Evolutionary conservation across 2,329 filamentous ascomycete genomes (phyloP).

Genomic region (Fusarium anguioides): DNA sequence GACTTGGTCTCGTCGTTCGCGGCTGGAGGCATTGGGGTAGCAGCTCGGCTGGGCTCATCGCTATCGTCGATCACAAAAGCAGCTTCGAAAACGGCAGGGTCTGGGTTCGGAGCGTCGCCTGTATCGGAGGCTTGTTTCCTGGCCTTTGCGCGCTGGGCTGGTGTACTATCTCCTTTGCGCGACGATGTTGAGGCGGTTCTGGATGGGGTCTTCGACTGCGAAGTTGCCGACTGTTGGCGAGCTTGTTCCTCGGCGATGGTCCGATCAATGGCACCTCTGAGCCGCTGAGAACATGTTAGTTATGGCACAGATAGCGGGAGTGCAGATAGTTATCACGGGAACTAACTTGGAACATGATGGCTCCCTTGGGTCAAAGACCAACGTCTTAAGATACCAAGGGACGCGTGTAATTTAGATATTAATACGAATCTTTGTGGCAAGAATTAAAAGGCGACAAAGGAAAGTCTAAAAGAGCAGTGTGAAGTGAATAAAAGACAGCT

Average conservation of each 20-base stretch:
- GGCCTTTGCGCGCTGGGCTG: constrained; percentile 49
- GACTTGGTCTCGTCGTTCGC: constrained; percentile 50
- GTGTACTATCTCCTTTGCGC: constrained; percentile 54
- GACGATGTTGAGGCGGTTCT: constrained; percentile 53
- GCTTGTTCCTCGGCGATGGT: constrained; percentile 93
- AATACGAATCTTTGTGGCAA: neutral
- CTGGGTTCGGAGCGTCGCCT: constrained; percentile 67
- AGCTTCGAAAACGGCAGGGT: constrained; percentile 88
- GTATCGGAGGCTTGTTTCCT: constrained; percentile 54
- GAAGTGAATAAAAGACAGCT: constrained; percentile 1
- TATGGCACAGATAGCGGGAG: neutral
- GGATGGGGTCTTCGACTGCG: constrained; percentile 57
- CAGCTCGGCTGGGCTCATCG: constrained; percentile 72
- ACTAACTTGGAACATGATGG: constrained; percentile 50
- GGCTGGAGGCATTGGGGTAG: constrained; percentile 64
- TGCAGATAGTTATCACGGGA: neutral
- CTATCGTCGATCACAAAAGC: constrained; percentile 90
- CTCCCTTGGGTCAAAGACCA: constrained; percentile 37
- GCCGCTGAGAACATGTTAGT: constrained; percentile 65
- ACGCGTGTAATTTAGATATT: constrained; percentile 20
- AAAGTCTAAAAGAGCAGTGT: constrained; percentile 2
- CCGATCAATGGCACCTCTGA: constrained; percentile 86
- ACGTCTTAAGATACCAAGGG: constrained; percentile 34
- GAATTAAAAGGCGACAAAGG: neutral
- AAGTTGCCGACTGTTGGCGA: constrained; percentile 69